Percentiles rank a stretch among this genome's conserved stretches.
Conservation (phyloP, 106 monocot genomes). For the Dioscorea alata region DNA sequence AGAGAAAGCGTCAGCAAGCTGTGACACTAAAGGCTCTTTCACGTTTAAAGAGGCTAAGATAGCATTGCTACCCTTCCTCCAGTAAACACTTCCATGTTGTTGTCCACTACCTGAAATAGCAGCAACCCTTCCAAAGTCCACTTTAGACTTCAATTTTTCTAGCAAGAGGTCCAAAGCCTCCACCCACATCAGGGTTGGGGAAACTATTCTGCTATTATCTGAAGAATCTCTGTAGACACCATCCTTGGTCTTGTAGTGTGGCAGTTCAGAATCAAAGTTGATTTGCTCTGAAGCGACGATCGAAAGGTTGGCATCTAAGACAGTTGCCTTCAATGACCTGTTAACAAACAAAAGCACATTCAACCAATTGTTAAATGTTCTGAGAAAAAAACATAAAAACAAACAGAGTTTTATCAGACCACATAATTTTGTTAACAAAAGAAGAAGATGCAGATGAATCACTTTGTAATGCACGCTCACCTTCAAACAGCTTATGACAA, state of each 20-base stretch:
- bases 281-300: constrained; percentile 63
- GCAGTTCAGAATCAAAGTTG: constrained; percentile 82
- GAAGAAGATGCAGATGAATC: too few relatives aligned
- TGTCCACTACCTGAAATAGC: constrained; percentile 97
- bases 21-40: constrained; percentile 34
- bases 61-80: constrained; percentile 68
- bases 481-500: too few relatives aligned
- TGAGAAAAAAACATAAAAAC: background rate
- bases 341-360: constrained; percentile 4
- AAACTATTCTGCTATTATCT: constrained; percentile 70
- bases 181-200: constrained; percentile 97
- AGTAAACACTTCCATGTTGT: constrained; percentile 97
- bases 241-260: constrained; percentile 90
- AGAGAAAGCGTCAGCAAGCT: constrained; percentile 74
- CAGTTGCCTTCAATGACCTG: constrained; percentile 92
- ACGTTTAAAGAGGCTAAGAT: constrained; percentile 58
- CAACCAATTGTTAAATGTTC: background rate
- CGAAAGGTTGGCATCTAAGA: constrained; percentile 56
- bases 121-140: constrained; percentile 55
- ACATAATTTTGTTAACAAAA: background rate
- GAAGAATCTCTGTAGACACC: constrained; percentile 80
- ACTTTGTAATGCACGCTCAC: too few relatives aligned
- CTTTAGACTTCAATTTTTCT: constrained; percentile 54
- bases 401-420: background rate
- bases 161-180: constrained; percentile 79